Base-by-base conservation (phyloP, 306 rosid species). In the Cucumis melo region DNA sequence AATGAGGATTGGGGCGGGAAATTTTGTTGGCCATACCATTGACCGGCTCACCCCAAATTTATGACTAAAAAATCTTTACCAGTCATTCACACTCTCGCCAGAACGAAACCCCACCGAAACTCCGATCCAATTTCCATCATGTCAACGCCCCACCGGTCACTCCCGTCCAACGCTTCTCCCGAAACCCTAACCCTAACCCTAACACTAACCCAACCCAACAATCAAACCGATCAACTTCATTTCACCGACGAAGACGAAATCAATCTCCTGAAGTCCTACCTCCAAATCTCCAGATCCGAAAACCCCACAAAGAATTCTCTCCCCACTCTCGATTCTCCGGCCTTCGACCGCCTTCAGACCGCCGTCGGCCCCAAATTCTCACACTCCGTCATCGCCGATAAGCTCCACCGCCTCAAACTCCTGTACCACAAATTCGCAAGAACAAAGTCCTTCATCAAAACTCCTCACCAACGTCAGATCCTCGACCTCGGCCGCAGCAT, bases 161-260 rank as follows among this genome's bases (percentile, higher is more conserved):
- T 64, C 21, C 46, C 44, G 62, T 23, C 55, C 78, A 12, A 15
- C 68, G 46, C 19, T 66, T 4, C 32, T 50, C 48, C 46, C 63
- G 27, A 5, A 38, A 29, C 54, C 54, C 54, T 48, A 36, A n/a
- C 29, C 77, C 27, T n/a, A n/a, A n/a, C n/a, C n/a, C n/a, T n/a
- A 38, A 29, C 54, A 19, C 54, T 48, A 36, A n/a, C 29, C 77
- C 27, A 29, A 29, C 9, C 62, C 15, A 20, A 34, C 17, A 54
- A 72, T 29, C 59, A 11, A 46, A 29, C 4, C 16, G 53, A 46
- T 46, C 79, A 65, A 58, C 44, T 58, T 20, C 60, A 44, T 4
- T 81, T 81, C 60, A 50, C 75, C 42, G 81, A 81, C 0, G 77
- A 74, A 66, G 84, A 81, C n/a, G 84, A 81, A 57, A 14, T 60